phyloP scores from a whole-genome alignment of 1,284 basidiomycete species.

The Boletellus deceptivus region DNA sequence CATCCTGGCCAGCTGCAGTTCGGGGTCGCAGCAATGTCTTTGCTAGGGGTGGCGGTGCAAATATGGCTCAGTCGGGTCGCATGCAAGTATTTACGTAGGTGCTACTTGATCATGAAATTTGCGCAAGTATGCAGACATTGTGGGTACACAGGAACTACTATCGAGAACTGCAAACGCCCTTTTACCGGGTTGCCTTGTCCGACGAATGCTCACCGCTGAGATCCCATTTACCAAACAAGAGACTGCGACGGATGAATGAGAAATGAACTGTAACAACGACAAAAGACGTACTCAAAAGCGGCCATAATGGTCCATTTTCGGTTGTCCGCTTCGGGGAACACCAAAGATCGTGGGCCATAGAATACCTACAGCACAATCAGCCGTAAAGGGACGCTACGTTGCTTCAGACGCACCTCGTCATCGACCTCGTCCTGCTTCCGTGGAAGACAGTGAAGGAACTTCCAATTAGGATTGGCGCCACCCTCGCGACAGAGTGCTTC shows the following conservation, averaged over 20 bases:
- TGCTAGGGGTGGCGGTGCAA: slow-evolving; percentile 14
- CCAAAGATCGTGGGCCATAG: slow-evolving; percentile 73
- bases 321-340: slow-evolving; percentile 79
- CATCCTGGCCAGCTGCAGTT: slow-evolving; percentile 11
- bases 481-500: slow-evolving; percentile 77
- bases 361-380: slow-evolving; percentile 51
- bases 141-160: no score
- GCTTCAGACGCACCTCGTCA: slow-evolving; percentile 67
- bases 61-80: background rate
- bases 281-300: slow-evolving; percentile 68
- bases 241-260: slow-evolving; percentile 28
- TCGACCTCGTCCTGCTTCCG: slow-evolving; percentile 92
- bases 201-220: slow-evolving; percentile 21
- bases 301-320: slow-evolving; percentile 96
- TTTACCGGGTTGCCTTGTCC: slow-evolving; percentile 15
- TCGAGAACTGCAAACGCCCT: background rate
- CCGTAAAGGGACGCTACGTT: background rate
- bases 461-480: slow-evolving; percentile 87
- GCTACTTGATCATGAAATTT: no score
- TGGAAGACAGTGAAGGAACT: slow-evolving; percentile 96
- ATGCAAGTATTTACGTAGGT: no score
- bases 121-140: no score
- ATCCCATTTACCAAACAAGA: slow-evolving; percentile 53
- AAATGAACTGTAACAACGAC: slow-evolving; percentile 3
- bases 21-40: background rate